Conservation (phyloP, 2,329 filamentous ascomycete species). For the Colletotrichum aenigma region DNA sequence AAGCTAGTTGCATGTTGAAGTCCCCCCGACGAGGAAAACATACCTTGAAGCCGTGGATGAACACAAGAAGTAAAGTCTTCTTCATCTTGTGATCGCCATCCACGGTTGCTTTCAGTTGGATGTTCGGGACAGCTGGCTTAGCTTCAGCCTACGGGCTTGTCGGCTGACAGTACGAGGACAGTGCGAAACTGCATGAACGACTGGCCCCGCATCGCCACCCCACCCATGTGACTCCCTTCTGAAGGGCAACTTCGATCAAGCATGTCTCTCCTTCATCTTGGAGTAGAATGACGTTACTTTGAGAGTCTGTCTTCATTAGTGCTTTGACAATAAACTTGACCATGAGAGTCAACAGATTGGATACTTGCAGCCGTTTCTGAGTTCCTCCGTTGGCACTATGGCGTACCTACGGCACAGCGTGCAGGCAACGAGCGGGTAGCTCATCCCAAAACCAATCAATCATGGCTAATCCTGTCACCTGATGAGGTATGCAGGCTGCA, state of each 20-base stretch:
- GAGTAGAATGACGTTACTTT: neutral
- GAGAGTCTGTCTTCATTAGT: neutral
- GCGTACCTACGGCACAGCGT: neutral
- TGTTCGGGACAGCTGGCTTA: neutral
- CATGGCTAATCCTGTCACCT: neutral
- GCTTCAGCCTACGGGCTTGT: neutral
- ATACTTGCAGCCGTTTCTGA: neutral
- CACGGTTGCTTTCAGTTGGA: neutral
- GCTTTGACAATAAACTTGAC: neutral
- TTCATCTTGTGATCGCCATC: slow-evolving; percentile 60
- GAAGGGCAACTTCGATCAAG: neutral
- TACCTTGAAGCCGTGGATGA: slow-evolving; percentile 89
- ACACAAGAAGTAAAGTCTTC: slow-evolving; percentile 81
- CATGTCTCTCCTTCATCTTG: neutral
- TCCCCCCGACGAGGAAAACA: neutral
- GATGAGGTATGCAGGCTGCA: neutral
- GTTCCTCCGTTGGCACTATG: neutral
- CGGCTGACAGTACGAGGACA: neutral
- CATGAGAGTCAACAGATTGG: neutral
- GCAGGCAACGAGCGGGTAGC: neutral
- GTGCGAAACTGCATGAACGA: neutral
- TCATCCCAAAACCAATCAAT: neutral
- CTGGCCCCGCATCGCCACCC: slow-evolving; percentile 15
- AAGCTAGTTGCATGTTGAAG: neutral
- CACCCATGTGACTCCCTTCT: slow-evolving; percentile 6